phyloP scores from a whole-genome alignment of 2,329 filamentous ascomycete genomes.

The Aplosporella prunicola region DNA sequence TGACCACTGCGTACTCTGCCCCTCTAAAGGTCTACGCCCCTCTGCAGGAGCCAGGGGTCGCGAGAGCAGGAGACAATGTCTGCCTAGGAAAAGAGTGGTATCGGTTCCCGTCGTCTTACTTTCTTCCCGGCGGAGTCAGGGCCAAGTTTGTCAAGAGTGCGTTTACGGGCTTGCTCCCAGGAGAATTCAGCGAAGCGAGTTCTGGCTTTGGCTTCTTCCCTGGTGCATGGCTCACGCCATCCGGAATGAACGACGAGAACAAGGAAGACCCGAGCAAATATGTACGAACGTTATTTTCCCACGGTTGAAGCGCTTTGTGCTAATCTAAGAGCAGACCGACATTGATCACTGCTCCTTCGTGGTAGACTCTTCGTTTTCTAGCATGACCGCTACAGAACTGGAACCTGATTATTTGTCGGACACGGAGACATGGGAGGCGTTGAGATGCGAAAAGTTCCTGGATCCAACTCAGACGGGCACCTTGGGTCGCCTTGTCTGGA shows the following conservation, averaged over 20 bases:
- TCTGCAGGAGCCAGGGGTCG: conserved; percentile 49
- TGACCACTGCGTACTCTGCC: conserved; percentile 74
- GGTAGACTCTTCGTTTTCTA: conserved; percentile 75
- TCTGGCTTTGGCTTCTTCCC: conserved; percentile 63
- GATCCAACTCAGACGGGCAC: conserved; percentile 66
- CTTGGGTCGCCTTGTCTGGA: conserved; percentile 69
- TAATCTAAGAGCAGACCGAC: conserved; percentile 44
- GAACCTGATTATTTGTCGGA: conserved; percentile 78
- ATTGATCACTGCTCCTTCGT: conserved; percentile 69
- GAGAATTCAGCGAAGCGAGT: conserved; percentile 72
- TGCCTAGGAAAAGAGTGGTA: conserved; percentile 98
- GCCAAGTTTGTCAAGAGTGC: conserved; percentile 88
- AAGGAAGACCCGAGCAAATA: conserved; percentile 83
- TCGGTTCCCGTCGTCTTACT: conserved; percentile 88
- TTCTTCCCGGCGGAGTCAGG: conserved; percentile 71
- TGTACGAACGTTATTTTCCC: conserved; percentile 38
- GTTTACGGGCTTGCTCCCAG: conserved; percentile 79
- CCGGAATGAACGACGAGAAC: conserved; percentile 88
- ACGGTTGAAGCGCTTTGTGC: conserved; percentile 3
- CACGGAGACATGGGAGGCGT: conserved; percentile 62
- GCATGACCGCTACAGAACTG: conserved; percentile 47
- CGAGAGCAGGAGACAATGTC: conserved; percentile 56
- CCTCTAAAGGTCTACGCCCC: conserved; percentile 63
- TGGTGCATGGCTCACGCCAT: conserved; percentile 73
- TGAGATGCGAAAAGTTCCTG: conserved; percentile 70